Evolutionary conservation across 192 early-diverging fungal genomes (phyloP), one percentile per base, ranked within the genome.

Genomic region (Podila epicladia): DNA sequence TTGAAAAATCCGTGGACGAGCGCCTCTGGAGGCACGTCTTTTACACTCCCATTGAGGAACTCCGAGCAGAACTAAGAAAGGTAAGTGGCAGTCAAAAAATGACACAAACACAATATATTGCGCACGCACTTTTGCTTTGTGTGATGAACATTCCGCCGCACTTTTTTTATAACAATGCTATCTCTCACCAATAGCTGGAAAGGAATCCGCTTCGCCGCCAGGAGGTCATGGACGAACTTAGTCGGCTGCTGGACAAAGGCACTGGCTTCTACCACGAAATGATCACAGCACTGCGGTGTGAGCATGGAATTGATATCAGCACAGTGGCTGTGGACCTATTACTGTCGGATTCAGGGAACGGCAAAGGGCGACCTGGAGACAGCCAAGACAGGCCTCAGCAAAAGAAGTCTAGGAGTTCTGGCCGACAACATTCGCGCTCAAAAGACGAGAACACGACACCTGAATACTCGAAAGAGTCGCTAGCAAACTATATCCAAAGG

Each of bases 21-120:
- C 85, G 84, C 64, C 80, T 90, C 31, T 90, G 89, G 89, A 58
- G 89, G 61, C 80, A 87, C 48, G 83, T 88, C 19, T 84, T 90
- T 75, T 88, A 90, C 83, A 75, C 84, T 53, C 75, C 71, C 53
- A 84, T 88, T 26, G 89, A 90, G 72, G 83, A 87, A 60, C 68
- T 83, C n/a, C 72, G 87, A 17, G 69, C 69, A 32, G 83, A 84
- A 38, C 69, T 90, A 41, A 80, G 87, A 53, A 82, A 86, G 83
- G 86, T 89, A 72, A 6, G 67, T 62, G 17, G 65, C 31, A 32
- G 31, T n/a, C n/a, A 60, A 33, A 67, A 33, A 67, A 29, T 11
- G 9, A 37, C 6, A 37, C 9, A 37, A 11, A 37, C 35, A 37
- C 7, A 9, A 4, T 45, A 45, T 3, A 17, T 8, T 45, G 11